Evolutionary conservation across 805 yeast species (phyloP), one percentile per base, ranked within the genome.

Genomic region (Candida montana): DNA sequence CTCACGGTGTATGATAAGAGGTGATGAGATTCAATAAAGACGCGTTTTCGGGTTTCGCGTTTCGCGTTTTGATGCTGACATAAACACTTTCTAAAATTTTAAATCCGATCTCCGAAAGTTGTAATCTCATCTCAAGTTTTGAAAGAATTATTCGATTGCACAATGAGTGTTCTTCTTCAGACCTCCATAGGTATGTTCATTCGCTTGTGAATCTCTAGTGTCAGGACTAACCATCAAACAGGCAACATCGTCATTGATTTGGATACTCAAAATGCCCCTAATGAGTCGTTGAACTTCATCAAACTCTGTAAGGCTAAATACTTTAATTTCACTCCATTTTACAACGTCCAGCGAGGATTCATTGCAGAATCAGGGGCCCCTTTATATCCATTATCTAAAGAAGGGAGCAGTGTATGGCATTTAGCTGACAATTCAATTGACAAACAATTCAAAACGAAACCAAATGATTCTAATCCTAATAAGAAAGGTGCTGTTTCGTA

Each of bases 171-270:
- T 2, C 46, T 68, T 13, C 30, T 68, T 1, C 73, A 68, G 40
- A 68, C 72, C 2, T 59, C 71, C 2, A 49, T 48, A 26, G 71
- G 68, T 58, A 42, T 34, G 63, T 52, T 2, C 19, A 9, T 12
- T 7, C 31, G n/a, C 16, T 11, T 6, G 2, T 18, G 16, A 13
- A 9, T n/a, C 21, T 23, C 17, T 0, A 4, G 13, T 3, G 16
- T 23, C 12, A n/a, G 2, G 12, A 24, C 32, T 37, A 33, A 36
- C 46, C 65, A 3, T 23, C 65, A 12, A 71, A 65, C 40, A 42
- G 83, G 81, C 6, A 71, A 70, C 43, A 33, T 79, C 7, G 80
- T 76, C 9, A 55, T 79, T 9, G 85, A 79, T 47, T 50, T 79
- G 15, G 49, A 54, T 36, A 42, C 50, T 6, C 54, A 64, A 8